Evolutionary conservation across 164 flowering plant genomes (phyloP).

Genomic region (Vitis vinifera): ASM3070453v1 NC_081822.1:10451501-10452000

Average conservation of each 20-base stretch:
- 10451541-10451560: conserved; percentile 66
- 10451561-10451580: conserved; percentile 81
- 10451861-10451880: background rate
- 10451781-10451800: too few relatives aligned
- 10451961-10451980: background rate
- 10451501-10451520: background rate
- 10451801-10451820: too few relatives aligned
- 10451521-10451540: conserved; percentile 31
- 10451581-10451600: conserved; percentile 78
- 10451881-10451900: conserved; percentile 62
- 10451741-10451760: too few relatives aligned
- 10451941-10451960: conserved; percentile 50
- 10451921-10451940: conserved; percentile 44
- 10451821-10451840: too few relatives aligned
- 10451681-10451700: background rate
- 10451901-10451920: conserved; percentile 82
- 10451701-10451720: too few relatives aligned
- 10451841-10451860: too few relatives aligned
- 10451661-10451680: background rate
- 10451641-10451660: conserved; percentile 27
- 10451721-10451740: too few relatives aligned
- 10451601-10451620: conserved; percentile 62
- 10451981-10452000: background rate
- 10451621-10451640: conserved; percentile 73
- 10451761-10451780: too few relatives aligned